A percentile compares a stretch with the other conserved stretches of the same genome.
phyloP scores from a whole-genome alignment of 2,329 filamentous ascomycete genomes.

The Monilinia polystroma region DNA sequence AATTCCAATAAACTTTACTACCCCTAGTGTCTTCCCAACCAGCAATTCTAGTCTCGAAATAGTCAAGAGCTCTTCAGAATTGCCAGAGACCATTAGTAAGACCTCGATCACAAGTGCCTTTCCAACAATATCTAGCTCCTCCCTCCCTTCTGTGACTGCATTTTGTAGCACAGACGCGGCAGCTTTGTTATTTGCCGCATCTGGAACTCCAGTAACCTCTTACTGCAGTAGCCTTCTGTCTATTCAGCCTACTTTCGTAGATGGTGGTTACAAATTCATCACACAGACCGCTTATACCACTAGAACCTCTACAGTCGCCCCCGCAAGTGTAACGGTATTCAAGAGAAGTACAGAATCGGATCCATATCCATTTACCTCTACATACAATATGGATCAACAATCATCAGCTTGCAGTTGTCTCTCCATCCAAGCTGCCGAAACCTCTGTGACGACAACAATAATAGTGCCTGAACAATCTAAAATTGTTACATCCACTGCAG shows the following conservation, averaged over 20 bases:
- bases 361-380: constrained; percentile 2
- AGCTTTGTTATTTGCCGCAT: neutral
- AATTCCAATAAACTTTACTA: neutral
- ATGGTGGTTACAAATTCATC: neutral
- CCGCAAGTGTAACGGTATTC: neutral
- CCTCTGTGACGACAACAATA: constrained; percentile 1
- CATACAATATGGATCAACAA: constrained; percentile 8
- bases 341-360: neutral
- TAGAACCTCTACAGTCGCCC: neutral
- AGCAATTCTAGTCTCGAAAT: neutral
- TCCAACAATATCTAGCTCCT: neutral
- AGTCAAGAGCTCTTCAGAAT: neutral
- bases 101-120: neutral
- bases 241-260: neutral
- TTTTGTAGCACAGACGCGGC: constrained; percentile 13
- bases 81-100: neutral
- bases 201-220: neutral
- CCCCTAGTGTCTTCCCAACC: neutral
- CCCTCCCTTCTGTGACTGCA: neutral
- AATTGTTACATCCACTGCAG: constrained; percentile 1
- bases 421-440: constrained; percentile 1
- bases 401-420: constrained; percentile 13
- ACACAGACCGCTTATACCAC: neutral
- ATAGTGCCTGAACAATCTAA: neutral
- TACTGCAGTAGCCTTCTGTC: constrained; percentile 14